Conservation (phyloP, 257 asterid genomes). For the Fraxinus pennsylvanica region DNA sequence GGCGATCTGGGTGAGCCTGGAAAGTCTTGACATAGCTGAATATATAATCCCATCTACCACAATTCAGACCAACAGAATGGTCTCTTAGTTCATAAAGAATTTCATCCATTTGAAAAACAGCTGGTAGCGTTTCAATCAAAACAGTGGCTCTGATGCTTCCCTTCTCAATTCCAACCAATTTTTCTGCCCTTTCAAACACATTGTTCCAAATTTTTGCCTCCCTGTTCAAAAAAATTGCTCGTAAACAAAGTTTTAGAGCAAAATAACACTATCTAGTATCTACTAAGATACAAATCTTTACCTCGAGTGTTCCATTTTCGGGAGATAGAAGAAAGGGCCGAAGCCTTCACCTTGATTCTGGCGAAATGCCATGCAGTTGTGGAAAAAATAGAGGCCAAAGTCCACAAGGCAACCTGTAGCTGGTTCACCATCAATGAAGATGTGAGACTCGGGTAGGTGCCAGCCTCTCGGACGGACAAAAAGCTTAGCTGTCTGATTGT, state of each 20-base stretch:
- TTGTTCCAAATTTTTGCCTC: slow-evolving; percentile 92
- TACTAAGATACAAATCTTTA: slow-evolving; percentile 10
- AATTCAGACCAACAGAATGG: slow-evolving; percentile 83
- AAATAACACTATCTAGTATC: neutral
- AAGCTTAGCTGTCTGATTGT: slow-evolving; percentile 76
- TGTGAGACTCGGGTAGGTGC: slow-evolving; percentile 93
- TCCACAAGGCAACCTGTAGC: slow-evolving; percentile 82
- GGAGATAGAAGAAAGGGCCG: slow-evolving; percentile 95
- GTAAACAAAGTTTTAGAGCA: neutral
- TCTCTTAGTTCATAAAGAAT: slow-evolving; percentile 78
- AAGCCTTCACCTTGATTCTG: slow-evolving; percentile 65
- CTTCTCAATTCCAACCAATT: slow-evolving; percentile 60
- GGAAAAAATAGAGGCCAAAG: slow-evolving; percentile 90
- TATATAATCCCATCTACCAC: slow-evolving; percentile 97
- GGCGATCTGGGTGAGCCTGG: slow-evolving; percentile 80
- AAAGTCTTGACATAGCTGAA: slow-evolving; percentile 95
- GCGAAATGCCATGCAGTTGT: slow-evolving; percentile 65
- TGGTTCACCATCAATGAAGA: slow-evolving; percentile 88
- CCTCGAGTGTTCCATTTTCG: slow-evolving; percentile 96
- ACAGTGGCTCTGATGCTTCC: slow-evolving; percentile 98
- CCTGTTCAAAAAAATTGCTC: slow-evolving; percentile 37
- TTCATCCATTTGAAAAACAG: slow-evolving; percentile 94
- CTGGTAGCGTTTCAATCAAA: slow-evolving; percentile 91
- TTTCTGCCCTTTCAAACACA: slow-evolving; percentile 77
- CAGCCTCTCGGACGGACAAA: slow-evolving; percentile 99